Base-by-base conservation (phyloP, 768 basidiomycete species). In the Omphalotus guepiniiformis region DNA sequence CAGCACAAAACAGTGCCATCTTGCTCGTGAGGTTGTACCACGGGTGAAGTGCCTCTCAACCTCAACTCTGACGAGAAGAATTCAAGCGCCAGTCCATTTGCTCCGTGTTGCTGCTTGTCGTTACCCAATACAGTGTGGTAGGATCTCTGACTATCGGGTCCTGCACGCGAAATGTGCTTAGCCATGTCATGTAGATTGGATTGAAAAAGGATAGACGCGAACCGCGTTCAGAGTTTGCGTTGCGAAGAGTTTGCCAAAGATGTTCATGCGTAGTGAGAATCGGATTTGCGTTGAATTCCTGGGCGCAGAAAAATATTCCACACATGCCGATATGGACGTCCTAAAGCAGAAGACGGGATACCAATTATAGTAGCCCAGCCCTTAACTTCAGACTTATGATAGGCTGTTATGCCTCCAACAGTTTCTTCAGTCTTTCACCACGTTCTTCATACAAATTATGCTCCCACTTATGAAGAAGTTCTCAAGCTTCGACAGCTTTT, bases 51-150 rank as follows among this genome's bases (percentile, higher is more conserved):
- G 1, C 92, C 92, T 51, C 92, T 72, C 41, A 94, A 64, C 46
- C 78, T 75, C 43, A 94, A 73, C 58, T 92, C 88, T 0, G 89
- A 89, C 1, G 80, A 82, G 58, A 80, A 87, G 49, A 89, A 82
- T 15, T 76, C 69, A 18, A 80, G 56, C n/a, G 55, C 47, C 5
- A 74, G 37, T 19, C 41, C 28, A 8, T 21, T 19, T 18, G 37
- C 9, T 19, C 29, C n/a, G 30, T 32, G 9, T 32, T 32, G 30
- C 9, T 9, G n/a, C 30, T n/a, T 16, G 12, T 26, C 48, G 2
- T 42, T 42, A 42, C 52, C 27, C 6, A 65, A 25, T 9, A 45
- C 47, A 37, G 66, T 50, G 21, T 49, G 56, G 21, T 63, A 58
- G 6, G 58, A 55, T 40, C 65, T 63, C 56, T 79, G 80, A 22